Conservation (phyloP, 2,329 filamentous ascomycete genomes). For the Diaporthe eres region DNA sequence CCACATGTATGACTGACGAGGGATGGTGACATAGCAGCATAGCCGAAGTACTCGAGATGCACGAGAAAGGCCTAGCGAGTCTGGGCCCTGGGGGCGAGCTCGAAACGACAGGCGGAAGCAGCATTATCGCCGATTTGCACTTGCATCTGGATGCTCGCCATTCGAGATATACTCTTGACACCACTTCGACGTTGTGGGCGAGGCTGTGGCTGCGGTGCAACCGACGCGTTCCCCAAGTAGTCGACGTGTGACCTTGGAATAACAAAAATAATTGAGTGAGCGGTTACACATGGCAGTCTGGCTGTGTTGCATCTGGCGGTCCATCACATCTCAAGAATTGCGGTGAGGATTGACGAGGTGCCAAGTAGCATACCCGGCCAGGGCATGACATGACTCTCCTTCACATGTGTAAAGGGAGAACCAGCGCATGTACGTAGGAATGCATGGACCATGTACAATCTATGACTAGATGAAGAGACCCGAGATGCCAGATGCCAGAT, state of each 20-base stretch:
- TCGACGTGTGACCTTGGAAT: too few relatives aligned
- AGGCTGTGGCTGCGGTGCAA: neutral
- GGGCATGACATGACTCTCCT: slow-evolving; percentile 1
- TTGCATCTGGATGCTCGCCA: neutral
- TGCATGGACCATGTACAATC: neutral
- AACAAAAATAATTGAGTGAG: too few relatives aligned
- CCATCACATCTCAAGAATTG: neutral
- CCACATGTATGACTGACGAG: neutral
- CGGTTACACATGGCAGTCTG: neutral
- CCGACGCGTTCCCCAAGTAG: neutral
- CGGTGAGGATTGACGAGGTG: neutral
- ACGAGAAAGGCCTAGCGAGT: neutral
- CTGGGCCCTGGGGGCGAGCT: too few relatives aligned
- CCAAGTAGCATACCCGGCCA: neutral
- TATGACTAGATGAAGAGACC: too few relatives aligned
- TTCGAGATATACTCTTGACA: neutral
- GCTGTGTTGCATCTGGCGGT: neutral
- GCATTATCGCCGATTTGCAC: neutral
- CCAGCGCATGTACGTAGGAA: too few relatives aligned
- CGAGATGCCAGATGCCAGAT: neutral
- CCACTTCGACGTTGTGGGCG: neutral
- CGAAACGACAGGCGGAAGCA: too few relatives aligned
- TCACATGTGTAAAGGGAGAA: neutral
- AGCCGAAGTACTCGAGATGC: neutral
- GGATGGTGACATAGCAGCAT: neutral